Percentiles rank a stretch among this genome's conserved stretches.
These are phyloP conservation scores for Sugiyamaella smithiae DNA, from an alignment of 805 yeast species.

Conservation along the genomic window DNA sequence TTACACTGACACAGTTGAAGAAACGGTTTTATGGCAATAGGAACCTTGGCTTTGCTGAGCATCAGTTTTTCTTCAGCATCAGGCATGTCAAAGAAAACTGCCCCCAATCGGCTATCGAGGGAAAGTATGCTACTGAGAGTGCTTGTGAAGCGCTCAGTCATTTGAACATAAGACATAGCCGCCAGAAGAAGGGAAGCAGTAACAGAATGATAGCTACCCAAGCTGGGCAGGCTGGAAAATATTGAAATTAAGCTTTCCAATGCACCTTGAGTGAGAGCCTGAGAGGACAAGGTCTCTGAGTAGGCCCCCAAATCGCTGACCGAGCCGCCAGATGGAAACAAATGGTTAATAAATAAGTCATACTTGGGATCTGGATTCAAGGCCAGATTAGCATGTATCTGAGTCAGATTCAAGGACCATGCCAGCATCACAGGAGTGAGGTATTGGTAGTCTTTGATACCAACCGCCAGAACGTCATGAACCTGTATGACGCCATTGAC, in stretches of 20 bases:
- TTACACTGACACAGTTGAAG: constrained; percentile 49
- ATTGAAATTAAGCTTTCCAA: constrained; percentile 6
- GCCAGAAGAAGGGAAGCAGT: constrained; percentile 31
- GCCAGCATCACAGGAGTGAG: constrained; percentile 24
- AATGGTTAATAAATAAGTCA: background rate
- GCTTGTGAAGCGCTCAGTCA: constrained; percentile 45
- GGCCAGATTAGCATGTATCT: constrained; percentile 26
- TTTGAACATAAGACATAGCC: constrained; percentile 48
- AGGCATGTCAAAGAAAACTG: constrained; percentile 48
- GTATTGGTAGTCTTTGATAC: constrained; percentile 5
- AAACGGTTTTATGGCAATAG: constrained; percentile 58
- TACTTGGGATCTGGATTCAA: constrained; percentile 13
- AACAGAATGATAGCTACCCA: constrained; percentile 12
- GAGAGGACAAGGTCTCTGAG: background rate
- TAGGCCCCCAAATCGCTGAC: background rate
- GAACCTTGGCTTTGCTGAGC: constrained; percentile 71
- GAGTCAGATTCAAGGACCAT: constrained; percentile 31
- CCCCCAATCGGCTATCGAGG: constrained; percentile 44
- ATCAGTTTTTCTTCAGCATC: constrained; percentile 45
- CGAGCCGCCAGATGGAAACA: background rate
- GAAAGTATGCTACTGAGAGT: constrained; percentile 44
- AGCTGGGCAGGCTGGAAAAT: constrained; percentile 8
- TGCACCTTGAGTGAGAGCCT: constrained; percentile 14
- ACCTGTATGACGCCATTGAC: constrained; percentile 24
- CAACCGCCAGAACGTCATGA: constrained; percentile 16